phyloP scores from a whole-genome alignment of 2,329 filamentous ascomycete genomes.

The Phaeosphaeriaceae sp. region DNA sequence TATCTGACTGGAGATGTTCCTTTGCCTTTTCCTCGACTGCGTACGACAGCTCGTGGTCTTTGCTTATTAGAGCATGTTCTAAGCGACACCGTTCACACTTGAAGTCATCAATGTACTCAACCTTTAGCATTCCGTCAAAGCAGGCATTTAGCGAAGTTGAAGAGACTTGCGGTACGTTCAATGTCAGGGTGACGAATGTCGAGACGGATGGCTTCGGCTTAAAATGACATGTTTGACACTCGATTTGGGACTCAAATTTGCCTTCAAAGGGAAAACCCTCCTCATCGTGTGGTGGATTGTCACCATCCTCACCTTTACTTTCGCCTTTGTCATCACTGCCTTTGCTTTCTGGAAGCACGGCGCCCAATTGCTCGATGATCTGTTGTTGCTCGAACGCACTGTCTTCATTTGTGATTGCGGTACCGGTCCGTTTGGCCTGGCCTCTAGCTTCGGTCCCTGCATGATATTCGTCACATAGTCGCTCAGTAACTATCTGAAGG shows the following conservation, averaged over 20 bases:
- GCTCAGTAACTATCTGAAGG: conserved; percentile 88
- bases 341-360: conserved; percentile 24
- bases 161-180: conserved; percentile 82
- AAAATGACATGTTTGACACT: conserved; percentile 89
- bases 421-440: conserved; percentile 54
- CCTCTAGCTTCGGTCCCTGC: conserved; percentile 77
- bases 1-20: conserved; percentile 61
- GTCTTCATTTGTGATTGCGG: conserved; percentile 25
- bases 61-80: conserved; percentile 73
- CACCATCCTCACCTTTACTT: conserved; percentile 36
- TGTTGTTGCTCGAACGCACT: conserved; percentile 27
- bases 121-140: conserved; percentile 93
- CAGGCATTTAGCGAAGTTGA: conserved; percentile 84
- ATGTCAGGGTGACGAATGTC: conserved; percentile 87
- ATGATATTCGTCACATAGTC: conserved; percentile 92
- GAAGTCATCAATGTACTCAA: conserved; percentile 96
- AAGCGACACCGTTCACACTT: conserved; percentile 92
- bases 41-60: conserved; percentile 65
- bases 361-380: conserved; percentile 33
- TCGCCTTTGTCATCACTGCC: conserved; percentile 37
- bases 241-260: conserved; percentile 89
- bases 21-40: conserved; percentile 45
- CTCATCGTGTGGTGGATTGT: conserved; percentile 50
- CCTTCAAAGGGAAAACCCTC: conserved; percentile 92
- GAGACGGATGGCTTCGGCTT: conserved; percentile 83